Conservation (phyloP, 805 yeast genomes). For the Candida easanensis region DNA sequence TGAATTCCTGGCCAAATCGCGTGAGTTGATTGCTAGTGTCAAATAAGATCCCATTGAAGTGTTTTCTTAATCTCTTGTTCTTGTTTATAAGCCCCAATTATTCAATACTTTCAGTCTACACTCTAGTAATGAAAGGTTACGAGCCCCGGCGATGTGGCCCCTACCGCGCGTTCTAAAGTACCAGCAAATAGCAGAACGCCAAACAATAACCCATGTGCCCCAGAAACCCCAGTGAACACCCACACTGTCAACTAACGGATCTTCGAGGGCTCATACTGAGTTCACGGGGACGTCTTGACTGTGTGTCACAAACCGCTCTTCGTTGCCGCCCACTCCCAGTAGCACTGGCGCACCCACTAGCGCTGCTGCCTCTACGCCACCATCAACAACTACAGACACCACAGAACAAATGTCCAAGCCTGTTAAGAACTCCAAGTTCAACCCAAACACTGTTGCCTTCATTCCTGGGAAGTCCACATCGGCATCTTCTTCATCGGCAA, state of each 20-base stretch:
- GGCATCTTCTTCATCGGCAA: not conserved
- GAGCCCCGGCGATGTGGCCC: too few species aligned
- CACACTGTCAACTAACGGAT: not conserved
- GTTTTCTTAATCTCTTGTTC: too few species aligned
- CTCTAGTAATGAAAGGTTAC: too few species aligned
- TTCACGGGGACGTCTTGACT: not conserved
- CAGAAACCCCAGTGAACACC: not conserved
- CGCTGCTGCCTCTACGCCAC: too few species aligned
- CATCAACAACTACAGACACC: not conserved
- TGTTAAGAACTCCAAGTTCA: constrained; percentile 15
- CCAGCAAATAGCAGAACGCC: too few species aligned
- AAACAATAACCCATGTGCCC: too few species aligned
- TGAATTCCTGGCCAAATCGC: not conserved
- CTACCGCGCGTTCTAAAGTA: too few species aligned
- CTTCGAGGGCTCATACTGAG: not conserved
- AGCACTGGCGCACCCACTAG: not conserved
- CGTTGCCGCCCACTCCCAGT: not conserved
- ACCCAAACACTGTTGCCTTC: constrained; percentile 20
- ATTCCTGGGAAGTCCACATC: constrained; percentile 15
- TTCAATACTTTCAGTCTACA: too few species aligned
- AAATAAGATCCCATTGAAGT: too few species aligned
- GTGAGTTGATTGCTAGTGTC: not conserved
- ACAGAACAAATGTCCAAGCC: not conserved
- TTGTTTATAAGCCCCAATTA: too few species aligned
- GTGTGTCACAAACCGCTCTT: not conserved